Conservation (phyloP, 345 rosid species). For the Pelargonium nanum region DNA sequence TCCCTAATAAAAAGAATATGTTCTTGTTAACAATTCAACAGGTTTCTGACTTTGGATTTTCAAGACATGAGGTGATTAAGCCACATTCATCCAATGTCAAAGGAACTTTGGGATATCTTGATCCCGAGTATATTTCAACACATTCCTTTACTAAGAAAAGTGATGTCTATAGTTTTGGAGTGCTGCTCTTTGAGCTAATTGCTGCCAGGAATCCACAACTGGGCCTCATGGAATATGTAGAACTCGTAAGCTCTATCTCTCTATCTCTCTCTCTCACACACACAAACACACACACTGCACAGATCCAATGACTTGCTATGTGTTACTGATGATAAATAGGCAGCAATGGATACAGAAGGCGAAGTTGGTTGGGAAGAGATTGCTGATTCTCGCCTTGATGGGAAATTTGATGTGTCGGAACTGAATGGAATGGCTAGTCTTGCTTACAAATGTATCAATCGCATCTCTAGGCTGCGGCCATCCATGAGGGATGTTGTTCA, state of each 20-base stretch:
- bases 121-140: conserved; percentile 88
- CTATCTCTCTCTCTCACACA: not conserved
- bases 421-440: conserved; percentile 80
- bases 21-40: conserved; percentile 10
- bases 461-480: conserved; percentile 65
- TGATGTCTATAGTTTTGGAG: conserved; percentile 94
- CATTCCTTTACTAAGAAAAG: conserved; percentile 82
- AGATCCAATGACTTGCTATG: too few species aligned
- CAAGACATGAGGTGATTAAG: conserved; percentile 88
- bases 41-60: conserved; percentile 98
- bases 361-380: conserved; percentile 96
- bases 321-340: conserved; percentile 30
- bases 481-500: conserved; percentile 92
- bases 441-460: conserved; percentile 78
- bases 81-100: conserved; percentile 60
- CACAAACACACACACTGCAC: not conserved
- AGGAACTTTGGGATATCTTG: conserved; percentile 97
- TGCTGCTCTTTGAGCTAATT: conserved; percentile 83
- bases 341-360: conserved; percentile 74
- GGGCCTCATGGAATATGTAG: conserved; percentile 93
- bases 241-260: conserved; percentile 47
- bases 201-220: conserved; percentile 93
- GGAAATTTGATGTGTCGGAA: conserved; percentile 57
- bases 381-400: conserved; percentile 65
- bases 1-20: too few species aligned